These are phyloP conservation scores for Pseudopithomyces maydicus DNA, from an alignment of 2,329 filamentous ascomycete genomes.

Conservation along the genomic window DNA sequence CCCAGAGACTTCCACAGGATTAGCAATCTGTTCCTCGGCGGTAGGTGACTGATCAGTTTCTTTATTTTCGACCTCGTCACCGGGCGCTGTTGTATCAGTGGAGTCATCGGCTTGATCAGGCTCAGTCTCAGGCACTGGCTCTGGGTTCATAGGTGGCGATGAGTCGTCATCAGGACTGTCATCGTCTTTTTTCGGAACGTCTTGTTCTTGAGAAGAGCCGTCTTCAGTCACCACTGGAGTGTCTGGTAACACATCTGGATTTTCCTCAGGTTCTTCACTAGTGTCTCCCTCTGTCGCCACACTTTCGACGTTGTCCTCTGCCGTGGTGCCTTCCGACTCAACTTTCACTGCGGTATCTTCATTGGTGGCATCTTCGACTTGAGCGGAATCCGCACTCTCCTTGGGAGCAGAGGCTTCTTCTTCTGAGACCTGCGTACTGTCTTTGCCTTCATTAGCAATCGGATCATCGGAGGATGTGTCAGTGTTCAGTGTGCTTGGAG, in stretches of 20 bases:
- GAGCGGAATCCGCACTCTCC: background rate
- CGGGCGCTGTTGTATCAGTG: background rate
- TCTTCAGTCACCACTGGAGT: background rate
- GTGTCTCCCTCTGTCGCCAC: background rate
- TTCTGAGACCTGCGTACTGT: too few species aligned
- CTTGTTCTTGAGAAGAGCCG: background rate
- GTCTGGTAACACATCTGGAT: background rate
- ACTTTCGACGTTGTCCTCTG: background rate
- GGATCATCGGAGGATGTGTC: background rate
- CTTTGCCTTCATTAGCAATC: background rate
- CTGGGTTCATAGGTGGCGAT: background rate
- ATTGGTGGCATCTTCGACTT: background rate
- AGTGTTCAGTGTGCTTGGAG: background rate
- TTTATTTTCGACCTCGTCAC: background rate
- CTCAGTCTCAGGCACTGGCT: background rate
- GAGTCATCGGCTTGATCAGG: background rate
- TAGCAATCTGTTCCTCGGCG: background rate
- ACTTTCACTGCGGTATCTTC: background rate
- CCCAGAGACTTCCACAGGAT: background rate
- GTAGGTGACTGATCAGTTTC: background rate
- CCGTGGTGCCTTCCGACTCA: background rate
- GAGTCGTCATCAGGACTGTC: background rate
- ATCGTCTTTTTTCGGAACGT: background rate
- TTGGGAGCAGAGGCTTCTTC: too few species aligned
- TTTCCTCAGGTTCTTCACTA: background rate